Base-by-base conservation (phyloP, 2,329 filamentous ascomycete species). In the Aspergillus ustus region DNA sequence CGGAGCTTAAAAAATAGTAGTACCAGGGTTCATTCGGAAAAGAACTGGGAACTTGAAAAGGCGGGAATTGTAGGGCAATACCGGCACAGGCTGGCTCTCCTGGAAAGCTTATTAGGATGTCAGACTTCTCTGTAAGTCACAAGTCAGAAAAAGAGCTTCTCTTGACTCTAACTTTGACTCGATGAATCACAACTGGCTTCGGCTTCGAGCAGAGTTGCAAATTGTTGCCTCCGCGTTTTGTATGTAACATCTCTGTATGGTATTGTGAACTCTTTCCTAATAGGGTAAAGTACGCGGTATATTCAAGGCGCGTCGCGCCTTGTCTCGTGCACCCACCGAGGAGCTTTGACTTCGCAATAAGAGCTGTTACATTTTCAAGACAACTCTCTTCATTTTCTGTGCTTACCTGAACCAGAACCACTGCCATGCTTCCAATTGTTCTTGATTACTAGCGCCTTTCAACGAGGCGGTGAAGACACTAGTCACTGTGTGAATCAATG, bases 1-100 rank as follows among this genome's bases (percentile, higher is more conserved):
- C 61, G 49, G 52, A 55, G 58, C 58, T 48, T 52, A 44, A 54
- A 54, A 56, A 55, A 56, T 49, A 56, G 46, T 46, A 28, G 25
- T 11, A 51, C 20, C 34, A 40, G 56, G 46, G 25, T 51, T 45
- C 31, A 58, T 34, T 58, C 48, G 20, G 48, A 25, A 52, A 45
- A n/a, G 22, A 17, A 20, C 8, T 25, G 20, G 40, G 20, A n/a
- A n/a, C n/a, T n/a, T n/a, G n/a, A 29, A 19, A 49, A 31, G 9
- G 31, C 44, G 28, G 20, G 34, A 40, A 40, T 40, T 40, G 34
- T 13, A 40, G 11, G 34, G 34, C 34, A 40, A 15, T 40, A 15
- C 34, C 11, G 15, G 34, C 9, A 17, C 11, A 40, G 34, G 34
- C 34, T 40, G 9, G 15, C 13, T 40, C 34, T 40, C 6, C 34